Evolutionary conservation across 192 early-diverging fungal genomes (phyloP), one percentile per base, ranked within the genome.

Genomic region (Mortierella claussenii): DNA sequence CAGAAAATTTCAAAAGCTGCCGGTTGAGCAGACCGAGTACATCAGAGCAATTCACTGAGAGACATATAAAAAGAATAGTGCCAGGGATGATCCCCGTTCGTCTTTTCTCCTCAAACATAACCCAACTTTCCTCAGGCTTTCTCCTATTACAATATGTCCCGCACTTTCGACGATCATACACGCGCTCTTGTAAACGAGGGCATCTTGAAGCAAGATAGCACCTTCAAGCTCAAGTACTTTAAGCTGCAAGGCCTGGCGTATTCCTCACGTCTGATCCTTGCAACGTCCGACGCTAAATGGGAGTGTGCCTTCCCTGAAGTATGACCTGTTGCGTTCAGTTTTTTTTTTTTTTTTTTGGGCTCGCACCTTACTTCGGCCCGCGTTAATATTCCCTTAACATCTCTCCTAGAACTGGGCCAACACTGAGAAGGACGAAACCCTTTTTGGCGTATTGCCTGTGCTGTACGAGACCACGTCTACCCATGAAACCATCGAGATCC

Each of bases 191-290:
- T 74, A 26, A 67, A 81, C 49, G 37, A 79, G 32, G 80, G 50
- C 12, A 80, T 74, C 43, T 53, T 69, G 31, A 81, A 78, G 4
- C 65, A 44, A 33, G 82, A 83, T 23, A 69, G 45, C 20, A 61
- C 58, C 2, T 62, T 69, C 59, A 69, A 60, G n/a, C 6, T 69
- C 45, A 31, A 60, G 42, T 68, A 68, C 24, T 68, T 68, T 12
- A 53, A 60, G 17, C 49, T 60, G 20, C 66, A 68, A 28, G 66
- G 56, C 28, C 0, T 68, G 24, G 56, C 48, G 3, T 5, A 18
- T 9, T 46, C 37, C 12, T 1, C 30, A 8, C 66, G 66, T 6
- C 26, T 59, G 56, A 68, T 68, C 57, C 66, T 68, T 12, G 66
- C 66, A 10, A 59, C 66, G 8, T 45, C 66, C n/a, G 66, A 57